phyloP scores from a whole-genome alignment of 176 grass and related monocot genomes.

The Typha latifolia region DNA sequence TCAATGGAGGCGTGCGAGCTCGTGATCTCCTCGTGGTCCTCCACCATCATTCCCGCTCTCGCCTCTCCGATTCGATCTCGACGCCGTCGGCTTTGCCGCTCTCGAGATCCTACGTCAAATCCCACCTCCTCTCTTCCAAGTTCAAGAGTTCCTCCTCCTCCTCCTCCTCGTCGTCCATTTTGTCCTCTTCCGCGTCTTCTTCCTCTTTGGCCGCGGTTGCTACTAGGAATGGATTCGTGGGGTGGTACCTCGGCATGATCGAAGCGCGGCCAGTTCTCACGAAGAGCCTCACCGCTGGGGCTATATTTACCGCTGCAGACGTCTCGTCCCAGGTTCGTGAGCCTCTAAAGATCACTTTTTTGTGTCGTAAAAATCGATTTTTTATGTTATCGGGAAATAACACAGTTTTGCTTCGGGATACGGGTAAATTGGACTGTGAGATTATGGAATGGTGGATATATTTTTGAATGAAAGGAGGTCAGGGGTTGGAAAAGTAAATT shows the following conservation, averaged over 20 bases:
- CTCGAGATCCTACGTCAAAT: neutral
- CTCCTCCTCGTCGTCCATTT: neutral
- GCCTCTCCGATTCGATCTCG: no score
- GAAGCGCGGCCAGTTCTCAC: constrained; percentile 65
- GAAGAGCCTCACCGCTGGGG: constrained; percentile 78
- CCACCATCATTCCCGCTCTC: neutral
- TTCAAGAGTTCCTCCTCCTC: constrained; percentile 16
- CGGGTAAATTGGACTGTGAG: no score
- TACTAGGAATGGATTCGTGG: constrained; percentile 21
- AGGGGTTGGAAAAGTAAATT: no score
- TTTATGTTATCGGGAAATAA: neutral
- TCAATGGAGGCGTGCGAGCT: neutral
- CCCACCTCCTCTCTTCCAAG: constrained; percentile 40
- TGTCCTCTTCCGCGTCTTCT: neutral
- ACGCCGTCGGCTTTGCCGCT: no score
- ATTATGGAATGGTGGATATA: no score
- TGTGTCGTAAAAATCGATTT: neutral
- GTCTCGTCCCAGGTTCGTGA: constrained; percentile 66
- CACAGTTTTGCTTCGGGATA: no score
- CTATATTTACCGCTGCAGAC: constrained; percentile 77
- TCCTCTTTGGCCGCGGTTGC: neutral
- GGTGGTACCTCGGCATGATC: constrained; percentile 69
- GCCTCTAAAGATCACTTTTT: neutral
- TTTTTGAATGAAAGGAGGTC: no score
- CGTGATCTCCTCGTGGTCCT: constrained; percentile 3